Conservation (phyloP, 2,329 filamentous ascomycete genomes). For the Colletotrichum camelliae region DNA sequence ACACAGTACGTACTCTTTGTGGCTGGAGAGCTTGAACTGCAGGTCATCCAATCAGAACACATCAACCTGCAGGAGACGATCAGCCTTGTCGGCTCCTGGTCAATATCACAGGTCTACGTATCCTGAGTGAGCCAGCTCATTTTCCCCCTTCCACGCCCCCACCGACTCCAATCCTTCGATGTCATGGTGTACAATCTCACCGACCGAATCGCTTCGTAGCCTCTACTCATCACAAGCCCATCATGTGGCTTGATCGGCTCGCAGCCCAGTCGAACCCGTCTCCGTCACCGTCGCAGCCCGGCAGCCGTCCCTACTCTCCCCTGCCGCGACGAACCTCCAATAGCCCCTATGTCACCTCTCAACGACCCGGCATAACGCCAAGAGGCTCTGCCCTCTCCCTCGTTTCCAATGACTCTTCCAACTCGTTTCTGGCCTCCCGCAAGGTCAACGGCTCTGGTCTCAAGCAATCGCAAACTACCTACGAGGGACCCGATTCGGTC, state of each 20-base stretch:
- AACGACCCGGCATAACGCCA: constrained; percentile 71
- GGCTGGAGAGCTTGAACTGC: neutral
- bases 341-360: constrained; percentile 71
- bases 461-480: constrained; percentile 59
- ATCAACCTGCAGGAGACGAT: neutral
- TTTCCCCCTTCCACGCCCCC: neutral
- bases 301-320: constrained; percentile 75
- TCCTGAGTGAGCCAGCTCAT: neutral
- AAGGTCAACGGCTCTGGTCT: constrained; percentile 72
- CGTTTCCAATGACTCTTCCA: constrained; percentile 77
- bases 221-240: constrained; percentile 11
- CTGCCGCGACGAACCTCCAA: constrained; percentile 70
- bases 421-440: constrained; percentile 73
- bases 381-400: constrained; percentile 81
- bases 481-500: constrained; percentile 71
- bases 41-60: constrained; percentile 7
- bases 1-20: neutral
- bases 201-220: constrained; percentile 16
- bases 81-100: constrained; percentile 12
- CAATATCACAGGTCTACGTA: neutral
- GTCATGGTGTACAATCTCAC: neutral
- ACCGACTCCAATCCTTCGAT: neutral
- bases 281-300: constrained; percentile 55
- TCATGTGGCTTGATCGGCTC: constrained; percentile 92
- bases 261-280: constrained; percentile 70